Evolutionary conservation across 352 stramenopile genomes (phyloP), one percentile per base, ranked within the genome.

Genomic region (Globisporangium polare): DNA sequence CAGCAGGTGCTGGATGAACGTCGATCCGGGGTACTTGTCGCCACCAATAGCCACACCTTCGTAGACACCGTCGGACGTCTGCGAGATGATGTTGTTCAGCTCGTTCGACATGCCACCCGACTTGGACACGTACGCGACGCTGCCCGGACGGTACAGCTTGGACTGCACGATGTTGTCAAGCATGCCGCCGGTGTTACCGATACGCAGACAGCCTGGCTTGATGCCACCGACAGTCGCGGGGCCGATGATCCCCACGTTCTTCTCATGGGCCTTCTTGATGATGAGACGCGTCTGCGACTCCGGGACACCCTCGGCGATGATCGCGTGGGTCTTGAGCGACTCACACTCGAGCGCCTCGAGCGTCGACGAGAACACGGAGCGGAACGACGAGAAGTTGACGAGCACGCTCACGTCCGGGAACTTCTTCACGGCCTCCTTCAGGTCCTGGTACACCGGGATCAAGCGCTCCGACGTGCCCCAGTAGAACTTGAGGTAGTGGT

Each of bases 381-480:
- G 92, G 83, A 98, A 98, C 33, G 96, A 99, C 45, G 95, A 97
- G 68, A 99, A 99, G 80, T 99, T 99, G 54, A 99, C 89, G 42
- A 98, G 70, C 26, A 98, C 86, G 55, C 85, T 96, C 54, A 97
- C 94, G 58, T 98, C 90, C 51, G 83, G 80, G 75, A 98, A 95
- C 76, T 97, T 96, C 72, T 89, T 90, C 53, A 96, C 88, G 24
- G 92, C 92, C 65, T 98, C 89, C 58, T 93, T 95, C 58, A 97
- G 73, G 59, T 90, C 85, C 68, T 97, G 86, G 74, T 86, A 97
- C 46, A 97, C 92, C 7, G 93, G 94, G 60, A 98, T 96, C 6
- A 98, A 58, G 57, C 94, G 90, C 77, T 98, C 95, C 52, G 94
- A 86, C 37, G 90, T 98, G 52, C 96, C 96, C 94, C 94, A 99